Evolutionary conservation across 768 basidiomycete genomes (phyloP), one percentile per base, ranked within the genome.

Genomic region (Suillus sp.): DNA sequence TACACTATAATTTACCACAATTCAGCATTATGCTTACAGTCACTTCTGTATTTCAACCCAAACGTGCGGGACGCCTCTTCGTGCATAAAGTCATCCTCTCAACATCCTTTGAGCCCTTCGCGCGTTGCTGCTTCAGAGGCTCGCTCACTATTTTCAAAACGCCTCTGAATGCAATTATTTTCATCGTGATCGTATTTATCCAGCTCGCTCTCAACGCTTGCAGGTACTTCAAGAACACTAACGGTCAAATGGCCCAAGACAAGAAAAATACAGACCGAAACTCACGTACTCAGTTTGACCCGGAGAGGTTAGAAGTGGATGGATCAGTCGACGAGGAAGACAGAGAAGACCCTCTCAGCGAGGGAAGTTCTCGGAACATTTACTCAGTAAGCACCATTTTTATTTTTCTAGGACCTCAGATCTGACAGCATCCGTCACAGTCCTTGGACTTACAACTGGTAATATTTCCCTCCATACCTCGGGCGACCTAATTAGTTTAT

Each of bases 41-140:
- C 30, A 53, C 20, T 53, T 30, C 51, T 53, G 51, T 32, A 53
- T 32, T 32, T 53, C 51, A 53, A 53, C 11, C 30, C 20, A 53
- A 53, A 13, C 51, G 30, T 11, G 51, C 51, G 51, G 51, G 51
- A 53, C 51, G 51, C 51, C 51, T 32, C 20, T 32, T 55, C 34
- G 13, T 37, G 34, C 34, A 35, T 22, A 34, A 14, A 13, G 47
- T 16, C 47, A 16, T 8, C 10, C 34, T 35, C n/a, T 55, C 54
- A 35, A 22, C 8, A 37, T 37, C 55, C 4, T 37, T 37, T 14
- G 22, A 25, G 22, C 55, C 16, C 9, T 25, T 38, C 16, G 16
- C 34, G 34, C 34, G 7, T 3, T n/a, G 34, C 54, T 55, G 20
- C 34, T 34, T 22, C 54, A n/a, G 14, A 16, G n/a, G n/a, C 34